phyloP scores from a whole-genome alignment of 257 asterid genomes.

The Fraxinus anomala region DNA sequence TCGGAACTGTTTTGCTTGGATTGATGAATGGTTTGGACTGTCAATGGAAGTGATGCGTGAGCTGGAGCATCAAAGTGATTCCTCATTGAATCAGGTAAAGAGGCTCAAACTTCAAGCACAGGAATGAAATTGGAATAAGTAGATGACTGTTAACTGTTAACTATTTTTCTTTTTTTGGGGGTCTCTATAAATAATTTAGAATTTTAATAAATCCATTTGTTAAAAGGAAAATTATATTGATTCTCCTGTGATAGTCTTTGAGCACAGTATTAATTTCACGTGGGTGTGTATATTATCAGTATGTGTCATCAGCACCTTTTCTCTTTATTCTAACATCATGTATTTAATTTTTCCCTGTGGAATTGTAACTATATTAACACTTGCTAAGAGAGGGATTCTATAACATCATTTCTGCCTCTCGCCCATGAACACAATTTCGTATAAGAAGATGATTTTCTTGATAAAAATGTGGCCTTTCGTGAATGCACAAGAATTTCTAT shows the following conservation, averaged over 20 bases:
- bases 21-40: conserved; percentile 85
- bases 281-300: not conserved
- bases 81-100: conserved; percentile 68
- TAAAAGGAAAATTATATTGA: not conserved
- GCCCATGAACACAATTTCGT: not conserved
- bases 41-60: conserved; percentile 73
- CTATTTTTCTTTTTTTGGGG: not conserved
- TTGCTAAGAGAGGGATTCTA: not conserved
- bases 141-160: not conserved
- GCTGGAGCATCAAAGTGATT: conserved; percentile 73
- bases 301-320: not conserved
- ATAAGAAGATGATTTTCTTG: not conserved
- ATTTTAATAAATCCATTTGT: not conserved
- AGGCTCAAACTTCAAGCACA: not conserved
- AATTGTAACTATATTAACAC: not conserved
- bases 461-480: too few species aligned
- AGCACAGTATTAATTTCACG: not conserved
- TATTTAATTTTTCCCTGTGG: not conserved
- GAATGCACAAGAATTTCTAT: not conserved
- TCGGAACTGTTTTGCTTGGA: conserved; percentile 79
- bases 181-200: not conserved
- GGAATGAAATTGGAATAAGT: not conserved
- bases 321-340: not conserved
- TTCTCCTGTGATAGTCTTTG: not conserved
- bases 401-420: not conserved